Evolutionary conservation across 129 eudicot species (phyloP), one percentile per base, ranked within the genome.

Genomic region (Flaveria trinervia): DNA sequence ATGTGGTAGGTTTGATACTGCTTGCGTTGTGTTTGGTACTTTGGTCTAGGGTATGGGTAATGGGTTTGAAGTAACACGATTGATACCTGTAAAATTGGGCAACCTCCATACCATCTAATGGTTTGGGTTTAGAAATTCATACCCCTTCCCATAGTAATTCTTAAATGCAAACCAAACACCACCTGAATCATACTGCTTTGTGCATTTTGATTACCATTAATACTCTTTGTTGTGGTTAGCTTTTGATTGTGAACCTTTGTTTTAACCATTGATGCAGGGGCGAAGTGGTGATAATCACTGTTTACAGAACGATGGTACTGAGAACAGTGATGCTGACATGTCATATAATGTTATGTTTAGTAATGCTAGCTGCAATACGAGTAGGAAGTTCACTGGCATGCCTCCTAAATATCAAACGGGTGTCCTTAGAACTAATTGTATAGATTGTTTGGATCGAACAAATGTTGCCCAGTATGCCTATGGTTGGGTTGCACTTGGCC

Each of bases 381-480:
- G 73, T 71, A 77, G 77, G 44, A 66, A 78, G 81, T 66, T 65
- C 25, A 18, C 60, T 70, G 65, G 46, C 48, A 88, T 78, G 85
- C 75, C 87, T 81, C 82, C 82, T 28, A 73, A 68, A 80, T 81
- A 86, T 75, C 99, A 95, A 84, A 88, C 83, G 74, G 99, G 99
- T 70, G 91, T 95, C 56, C 73, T 95, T 52, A 84, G 99, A 78
- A 95, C 99, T 28, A 95, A 95, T 64, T 95, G 99, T 88, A 95
- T 95, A 74, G 99, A 95, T 69, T 95, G 99, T 84, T 83, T 95
- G 86, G 99, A 95, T 79, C 94, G 99, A 55, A 95, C 99, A 73
- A 95, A 95, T 85, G 96, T 88, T 62, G 96, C 96, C 36, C 99
- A 95, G 51, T 95, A 81, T 85, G 96, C 91, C n/a, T 95, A 82